Percentiles rank a stretch among this genome's conserved stretches.
phyloP scores from a whole-genome alignment of 306 rosid genomes.

The Rosa multiflora region DNA sequence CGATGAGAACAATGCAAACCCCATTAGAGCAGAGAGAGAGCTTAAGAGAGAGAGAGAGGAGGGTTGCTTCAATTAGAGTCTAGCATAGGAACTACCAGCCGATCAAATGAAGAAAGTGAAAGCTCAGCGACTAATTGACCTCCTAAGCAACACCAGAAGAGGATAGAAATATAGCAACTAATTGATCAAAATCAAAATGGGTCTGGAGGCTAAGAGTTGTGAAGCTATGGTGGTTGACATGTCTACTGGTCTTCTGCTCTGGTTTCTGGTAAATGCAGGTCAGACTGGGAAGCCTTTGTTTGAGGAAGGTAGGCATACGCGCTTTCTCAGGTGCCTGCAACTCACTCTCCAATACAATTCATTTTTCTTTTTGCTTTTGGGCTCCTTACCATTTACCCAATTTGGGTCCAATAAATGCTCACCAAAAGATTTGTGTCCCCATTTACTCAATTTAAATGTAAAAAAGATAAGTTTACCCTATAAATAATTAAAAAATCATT shows the following conservation, averaged over 20 bases:
- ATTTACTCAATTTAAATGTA: too few species aligned
- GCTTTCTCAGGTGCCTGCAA: background rate
- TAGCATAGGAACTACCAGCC: conserved; percentile 35
- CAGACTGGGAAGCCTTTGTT: background rate
- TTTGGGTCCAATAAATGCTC: too few species aligned
- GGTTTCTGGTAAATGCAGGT: conserved; percentile 17
- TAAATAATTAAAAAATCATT: too few species aligned
- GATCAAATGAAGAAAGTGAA: conserved; percentile 72
- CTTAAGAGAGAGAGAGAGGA: conserved; percentile 32
- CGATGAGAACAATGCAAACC: conserved; percentile 13
- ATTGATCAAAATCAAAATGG: background rate
- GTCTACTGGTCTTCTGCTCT: conserved; percentile 5
- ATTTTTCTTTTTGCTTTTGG: too few species aligned
- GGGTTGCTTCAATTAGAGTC: conserved; percentile 67
- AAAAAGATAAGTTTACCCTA: too few species aligned
- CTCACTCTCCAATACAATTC: background rate
- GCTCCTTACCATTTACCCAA: too few species aligned
- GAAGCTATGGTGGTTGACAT: conserved; percentile 30
- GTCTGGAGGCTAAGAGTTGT: too few species aligned
- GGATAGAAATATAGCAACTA: background rate
- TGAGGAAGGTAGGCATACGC: background rate
- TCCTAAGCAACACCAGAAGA: conserved; percentile 36
- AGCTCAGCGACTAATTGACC: conserved; percentile 74
- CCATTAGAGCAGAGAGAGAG: conserved; percentile 46
- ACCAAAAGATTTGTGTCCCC: too few species aligned